Percentiles rank a stretch among this genome's conserved stretches.
Evolutionary conservation across 768 basidiomycete genomes (phyloP).

Genomic region (Amanita phalloides): DNA sequence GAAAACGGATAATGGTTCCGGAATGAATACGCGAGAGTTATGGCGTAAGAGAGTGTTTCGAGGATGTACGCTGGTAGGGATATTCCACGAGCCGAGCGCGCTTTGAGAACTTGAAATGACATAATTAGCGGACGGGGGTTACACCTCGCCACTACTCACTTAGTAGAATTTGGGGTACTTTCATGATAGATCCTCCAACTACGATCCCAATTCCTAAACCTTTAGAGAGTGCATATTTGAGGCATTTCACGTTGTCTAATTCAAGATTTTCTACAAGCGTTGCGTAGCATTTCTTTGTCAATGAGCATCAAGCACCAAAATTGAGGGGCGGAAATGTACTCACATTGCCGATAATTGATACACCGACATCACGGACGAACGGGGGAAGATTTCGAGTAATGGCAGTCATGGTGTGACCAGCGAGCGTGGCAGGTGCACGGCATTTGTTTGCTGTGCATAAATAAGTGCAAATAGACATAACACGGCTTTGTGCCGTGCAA

Average conservation of each 20-base stretch:
- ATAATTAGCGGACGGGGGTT: conserved; percentile 1
- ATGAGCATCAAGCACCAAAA: neutral
- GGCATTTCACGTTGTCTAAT: conserved; percentile 64
- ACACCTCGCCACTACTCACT: conserved; percentile 31
- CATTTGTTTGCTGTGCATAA: neutral
- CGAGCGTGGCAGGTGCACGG: neutral
- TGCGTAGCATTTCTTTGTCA: conserved; percentile 72
- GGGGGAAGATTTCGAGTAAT: conserved; percentile 81
- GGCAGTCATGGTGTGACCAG: conserved; percentile 42
- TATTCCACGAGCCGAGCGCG: conserved; percentile 76
- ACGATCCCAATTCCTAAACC: conserved; percentile 90
- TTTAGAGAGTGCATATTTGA: conserved; percentile 90
- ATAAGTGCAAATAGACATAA: neutral
- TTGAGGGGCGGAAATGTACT: conserved; percentile 8
- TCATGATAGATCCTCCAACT: conserved; percentile 88
- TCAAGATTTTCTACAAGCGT: conserved; percentile 83
- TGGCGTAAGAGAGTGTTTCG: conserved; percentile 85
- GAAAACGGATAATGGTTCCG: conserved; percentile 88
- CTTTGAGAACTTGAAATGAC: conserved; percentile 44
- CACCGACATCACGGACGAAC: conserved; percentile 73
- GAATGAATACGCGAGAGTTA: conserved; percentile 80
- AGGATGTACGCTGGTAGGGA: conserved; percentile 81
- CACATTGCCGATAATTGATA: conserved; percentile 76
- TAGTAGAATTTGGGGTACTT: conserved; percentile 76
- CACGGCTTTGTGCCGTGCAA: too few relatives aligned